phyloP scores from a whole-genome alignment of 2,329 filamentous ascomycete genomes.

The Pseudogymnoascus sp. region DNA sequence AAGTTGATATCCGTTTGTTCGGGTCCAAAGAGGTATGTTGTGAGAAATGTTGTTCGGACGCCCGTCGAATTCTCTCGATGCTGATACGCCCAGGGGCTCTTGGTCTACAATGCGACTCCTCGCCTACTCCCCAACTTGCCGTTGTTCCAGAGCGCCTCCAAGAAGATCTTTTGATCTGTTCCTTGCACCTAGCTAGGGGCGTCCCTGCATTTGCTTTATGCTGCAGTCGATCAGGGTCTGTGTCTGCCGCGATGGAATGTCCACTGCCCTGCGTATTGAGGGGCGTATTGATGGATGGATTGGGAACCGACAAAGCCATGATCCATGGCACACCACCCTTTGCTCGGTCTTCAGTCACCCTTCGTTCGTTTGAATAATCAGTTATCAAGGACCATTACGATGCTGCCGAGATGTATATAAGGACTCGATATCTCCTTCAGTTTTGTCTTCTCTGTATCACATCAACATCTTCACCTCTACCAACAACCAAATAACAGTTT shows the following conservation, averaged over 20 bases:
- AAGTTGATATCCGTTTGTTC: not conserved
- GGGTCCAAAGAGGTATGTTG: not conserved
- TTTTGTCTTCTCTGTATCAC: not conserved
- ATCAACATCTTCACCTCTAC: not conserved
- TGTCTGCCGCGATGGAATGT: not conserved
- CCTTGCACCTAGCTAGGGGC: not conserved
- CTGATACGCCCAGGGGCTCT: not conserved
- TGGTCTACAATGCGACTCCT: not conserved
- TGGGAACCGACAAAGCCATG: not conserved
- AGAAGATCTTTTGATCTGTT: not conserved
- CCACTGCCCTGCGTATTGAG: not conserved
- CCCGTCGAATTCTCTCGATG: not conserved
- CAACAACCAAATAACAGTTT: constrained; percentile 1
- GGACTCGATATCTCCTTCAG: not conserved
- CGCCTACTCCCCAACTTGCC: not conserved
- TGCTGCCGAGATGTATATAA: constrained; percentile 6
- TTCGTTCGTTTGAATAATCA: not conserved
- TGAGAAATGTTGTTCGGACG: not conserved
- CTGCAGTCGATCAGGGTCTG: not conserved
- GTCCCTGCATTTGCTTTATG: not conserved
- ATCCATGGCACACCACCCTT: not conserved
- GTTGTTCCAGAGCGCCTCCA: not conserved
- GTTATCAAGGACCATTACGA: not conserved
- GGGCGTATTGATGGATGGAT: not conserved
- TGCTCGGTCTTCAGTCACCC: not conserved